Conservation (phyloP, 768 basidiomycete species). For the Guyanaporus albipodus region DNA sequence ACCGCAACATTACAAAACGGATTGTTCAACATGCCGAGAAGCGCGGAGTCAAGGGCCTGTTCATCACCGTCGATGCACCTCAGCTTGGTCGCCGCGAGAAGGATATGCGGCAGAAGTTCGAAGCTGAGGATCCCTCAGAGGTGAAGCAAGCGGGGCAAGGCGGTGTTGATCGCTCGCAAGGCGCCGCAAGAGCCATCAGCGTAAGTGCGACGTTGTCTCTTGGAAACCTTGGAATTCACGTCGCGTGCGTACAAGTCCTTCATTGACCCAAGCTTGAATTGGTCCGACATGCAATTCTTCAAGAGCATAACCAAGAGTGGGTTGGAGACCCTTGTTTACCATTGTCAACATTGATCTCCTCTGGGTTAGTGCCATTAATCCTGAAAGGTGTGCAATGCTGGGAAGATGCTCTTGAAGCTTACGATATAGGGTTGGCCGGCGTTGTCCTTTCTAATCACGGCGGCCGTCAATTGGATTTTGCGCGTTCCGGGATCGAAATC, state of each 20-base stretch:
- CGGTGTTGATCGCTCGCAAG: conserved; percentile 77
- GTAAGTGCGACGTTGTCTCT: conserved; percentile 38
- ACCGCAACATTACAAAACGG: conserved; percentile 78
- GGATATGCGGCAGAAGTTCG: conserved; percentile 97
- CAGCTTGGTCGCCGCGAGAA: conserved; percentile 93
- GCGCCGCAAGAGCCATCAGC: conserved; percentile 91
- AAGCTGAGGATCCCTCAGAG: conserved; percentile 54
- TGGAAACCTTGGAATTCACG: neutral
- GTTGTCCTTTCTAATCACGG: conserved; percentile 89
- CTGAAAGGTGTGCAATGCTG: conserved; percentile 88
- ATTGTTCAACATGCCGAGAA: conserved; percentile 88
- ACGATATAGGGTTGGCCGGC: conserved; percentile 68
- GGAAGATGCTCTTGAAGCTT: conserved; percentile 88
- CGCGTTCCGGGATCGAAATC: conserved; percentile 87
- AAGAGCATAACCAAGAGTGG: conserved; percentile 68
- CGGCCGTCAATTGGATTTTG: conserved; percentile 72
- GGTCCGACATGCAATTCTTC: conserved; percentile 68
- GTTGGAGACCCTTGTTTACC: conserved; percentile 8
- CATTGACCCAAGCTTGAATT: conserved; percentile 87
- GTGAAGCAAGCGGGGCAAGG: conserved; percentile 43
- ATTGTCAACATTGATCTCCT: conserved; percentile 2
- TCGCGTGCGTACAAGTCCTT: conserved; percentile 56
- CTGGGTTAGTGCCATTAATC: conserved; percentile 71
- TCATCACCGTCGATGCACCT: conserved; percentile 97
- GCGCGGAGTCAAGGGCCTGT: conserved; percentile 87